Percentiles rank a stretch among this genome's conserved stretches.
Conservation (phyloP, 306 rosid species). For the Canavalia gladiata region DNA sequence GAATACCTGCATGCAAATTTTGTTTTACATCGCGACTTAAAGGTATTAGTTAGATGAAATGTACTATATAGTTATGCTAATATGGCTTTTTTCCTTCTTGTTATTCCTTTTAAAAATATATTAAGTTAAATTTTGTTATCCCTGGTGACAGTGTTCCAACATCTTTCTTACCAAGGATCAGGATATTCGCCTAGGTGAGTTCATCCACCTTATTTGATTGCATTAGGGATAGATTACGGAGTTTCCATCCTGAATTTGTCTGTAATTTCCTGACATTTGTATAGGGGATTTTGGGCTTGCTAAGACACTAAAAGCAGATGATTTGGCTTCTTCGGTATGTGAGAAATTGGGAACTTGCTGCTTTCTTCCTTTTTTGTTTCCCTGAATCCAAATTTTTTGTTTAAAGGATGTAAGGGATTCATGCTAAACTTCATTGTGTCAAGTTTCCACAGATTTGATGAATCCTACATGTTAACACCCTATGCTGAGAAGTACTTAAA, state of each 20-base stretch:
- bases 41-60: constrained; percentile 55
- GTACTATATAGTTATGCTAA: constrained; percentile 1
- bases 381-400: background rate
- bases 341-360: constrained; percentile 38
- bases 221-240: constrained; percentile 16
- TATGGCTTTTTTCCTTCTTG: background rate
- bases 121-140: constrained; percentile 45
- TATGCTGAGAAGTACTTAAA: constrained; percentile 9
- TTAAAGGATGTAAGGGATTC: constrained; percentile 6
- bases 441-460: constrained; percentile 19
- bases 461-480: background rate
- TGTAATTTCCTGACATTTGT: constrained; percentile 36
- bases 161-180: constrained; percentile 97
- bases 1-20: constrained; percentile 90
- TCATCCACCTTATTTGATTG: constrained; percentile 39
- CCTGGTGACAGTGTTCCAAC: constrained; percentile 87
- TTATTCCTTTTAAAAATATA: background rate
- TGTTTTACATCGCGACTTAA: constrained; percentile 96
- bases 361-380: constrained; percentile 13
- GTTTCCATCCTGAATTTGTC: constrained; percentile 45
- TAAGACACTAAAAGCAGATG: constrained; percentile 95
- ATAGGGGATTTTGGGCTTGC: constrained; percentile 98
- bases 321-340: constrained; percentile 98
- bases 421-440: background rate
- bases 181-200: constrained; percentile 96